Conservation (phyloP, 257 asterid species). For the Solanum clarkiae region DNA sequence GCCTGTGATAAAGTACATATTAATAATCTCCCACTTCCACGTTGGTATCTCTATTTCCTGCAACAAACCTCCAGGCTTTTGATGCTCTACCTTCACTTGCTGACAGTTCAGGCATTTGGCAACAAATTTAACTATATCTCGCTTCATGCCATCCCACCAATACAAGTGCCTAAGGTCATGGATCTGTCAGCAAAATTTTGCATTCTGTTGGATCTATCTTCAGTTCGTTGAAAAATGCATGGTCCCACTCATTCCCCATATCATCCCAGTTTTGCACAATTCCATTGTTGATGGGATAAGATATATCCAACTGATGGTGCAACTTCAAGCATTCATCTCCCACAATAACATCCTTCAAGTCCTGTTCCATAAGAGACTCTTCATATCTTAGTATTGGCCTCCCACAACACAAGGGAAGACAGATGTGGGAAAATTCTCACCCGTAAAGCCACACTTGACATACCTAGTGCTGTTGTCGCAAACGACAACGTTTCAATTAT, state of each 20-base stretch:
- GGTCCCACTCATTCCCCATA: constrained; percentile 95
- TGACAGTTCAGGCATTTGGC: no score
- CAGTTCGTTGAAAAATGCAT: constrained; percentile 78
- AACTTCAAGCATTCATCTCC: constrained; percentile 93
- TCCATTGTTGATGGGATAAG: constrained; percentile 95
- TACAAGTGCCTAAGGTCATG: no score
- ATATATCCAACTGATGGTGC: constrained; percentile 87
- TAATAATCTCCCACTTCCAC: no score
- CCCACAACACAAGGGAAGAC: constrained; percentile 92
- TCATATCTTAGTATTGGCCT: constrained; percentile 95
- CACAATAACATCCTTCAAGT: constrained; percentile 75
- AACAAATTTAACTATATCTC: no score
- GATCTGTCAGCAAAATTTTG: constrained; percentile 91
- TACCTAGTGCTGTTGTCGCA: constrained; percentile 97
- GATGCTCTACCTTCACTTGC: no score
- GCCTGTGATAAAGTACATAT: no score
- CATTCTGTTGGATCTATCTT: constrained; percentile 92
- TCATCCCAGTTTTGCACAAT: constrained; percentile 98
- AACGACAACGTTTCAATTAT: constrained; percentile 71
- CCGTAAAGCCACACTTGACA: constrained; percentile 94
- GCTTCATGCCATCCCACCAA: no score
- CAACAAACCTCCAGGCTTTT: no score
- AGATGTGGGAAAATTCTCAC: constrained; percentile 93
- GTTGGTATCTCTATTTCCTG: no score
- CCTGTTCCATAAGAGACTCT: constrained; percentile 90